These are phyloP conservation scores for Chlorella ohadii DNA, from an alignment of 139 green algal genomes.

Conservation along the genomic window DNA sequence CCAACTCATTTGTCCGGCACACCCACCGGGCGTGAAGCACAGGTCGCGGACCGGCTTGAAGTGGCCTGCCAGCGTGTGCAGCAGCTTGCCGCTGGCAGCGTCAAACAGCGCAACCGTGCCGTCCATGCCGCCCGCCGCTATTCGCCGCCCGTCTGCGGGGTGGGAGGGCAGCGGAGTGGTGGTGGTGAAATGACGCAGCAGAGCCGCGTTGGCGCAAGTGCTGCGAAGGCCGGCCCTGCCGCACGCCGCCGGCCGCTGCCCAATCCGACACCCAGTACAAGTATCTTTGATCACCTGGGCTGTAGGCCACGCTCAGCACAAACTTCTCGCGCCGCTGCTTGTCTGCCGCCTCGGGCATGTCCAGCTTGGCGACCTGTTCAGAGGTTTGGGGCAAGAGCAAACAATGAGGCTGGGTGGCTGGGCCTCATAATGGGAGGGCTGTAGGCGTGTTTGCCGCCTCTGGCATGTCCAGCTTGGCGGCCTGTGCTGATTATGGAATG, in stretches of 20 bases:
- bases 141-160: conserved; percentile 57
- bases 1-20: no score
- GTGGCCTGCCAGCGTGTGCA: conserved; percentile 82
- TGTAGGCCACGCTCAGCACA: conserved; percentile 78
- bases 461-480: conserved; percentile 8
- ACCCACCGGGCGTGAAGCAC: conserved; percentile 79
- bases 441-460: not conserved
- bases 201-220: no score
- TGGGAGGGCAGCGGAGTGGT: no score
- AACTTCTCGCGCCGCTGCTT: conserved; percentile 70
- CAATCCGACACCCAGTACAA: no score
- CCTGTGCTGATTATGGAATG: no score
- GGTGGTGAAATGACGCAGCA: no score
- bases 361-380: conserved; percentile 14
- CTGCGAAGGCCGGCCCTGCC: no score
- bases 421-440: no score
- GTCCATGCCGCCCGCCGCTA: conserved; percentile 84
- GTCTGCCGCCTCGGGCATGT: conserved; percentile 41
- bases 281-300: conserved; percentile 56
- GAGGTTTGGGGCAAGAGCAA: no score
- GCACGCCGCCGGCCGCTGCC: no score
- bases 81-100: conserved; percentile 54
- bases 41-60: conserved; percentile 87
- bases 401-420: no score
- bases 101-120: conserved; percentile 86